A percentile compares a stretch with the other conserved stretches of the same genome.
Evolutionary conservation across 2,329 filamentous ascomycete genomes (phyloP).

Genomic region (Fusarium caatingaense): DNA sequence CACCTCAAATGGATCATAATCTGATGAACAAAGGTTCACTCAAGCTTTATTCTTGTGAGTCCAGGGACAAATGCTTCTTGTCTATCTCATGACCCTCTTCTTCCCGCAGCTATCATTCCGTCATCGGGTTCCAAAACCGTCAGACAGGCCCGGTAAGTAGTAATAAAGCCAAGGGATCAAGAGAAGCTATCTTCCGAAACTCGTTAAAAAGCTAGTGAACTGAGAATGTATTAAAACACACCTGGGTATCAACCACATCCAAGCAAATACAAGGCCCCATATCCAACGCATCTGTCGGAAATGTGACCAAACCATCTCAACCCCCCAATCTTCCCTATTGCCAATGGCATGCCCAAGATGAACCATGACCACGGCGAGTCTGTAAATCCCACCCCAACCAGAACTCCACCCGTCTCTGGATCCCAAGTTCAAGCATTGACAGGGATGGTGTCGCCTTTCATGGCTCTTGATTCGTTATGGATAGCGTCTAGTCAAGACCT

Average conservation of each 20-base stretch:
- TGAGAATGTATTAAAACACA: neutral
- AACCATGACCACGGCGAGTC: neutral
- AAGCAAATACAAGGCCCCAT: constrained; percentile 14
- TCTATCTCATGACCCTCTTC: neutral
- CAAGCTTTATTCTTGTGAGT: neutral
- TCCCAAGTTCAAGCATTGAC: neutral
- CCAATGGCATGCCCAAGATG: neutral
- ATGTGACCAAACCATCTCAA: neutral
- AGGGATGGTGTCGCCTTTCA: neutral
- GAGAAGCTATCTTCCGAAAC: neutral
- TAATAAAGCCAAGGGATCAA: neutral
- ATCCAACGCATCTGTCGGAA: constrained; percentile 16
- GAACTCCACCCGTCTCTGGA: neutral
- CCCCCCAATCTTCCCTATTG: neutral
- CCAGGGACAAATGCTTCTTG: neutral
- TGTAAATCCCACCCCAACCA: neutral
- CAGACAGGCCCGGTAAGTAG: neutral
- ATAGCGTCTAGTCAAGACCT: constrained; percentile 11
- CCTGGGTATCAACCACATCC: constrained; percentile 24
- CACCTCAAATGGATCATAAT: neutral
- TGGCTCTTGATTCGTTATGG: fast-evolving
- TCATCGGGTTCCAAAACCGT: neutral
- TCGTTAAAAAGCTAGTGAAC: neutral
- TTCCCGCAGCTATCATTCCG: neutral
- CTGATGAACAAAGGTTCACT: neutral